Percentiles rank a stretch among this genome's conserved stretches.
Conservation (phyloP, 306 rosid species). For the Cotoneaster glaucophyllus region DNA sequence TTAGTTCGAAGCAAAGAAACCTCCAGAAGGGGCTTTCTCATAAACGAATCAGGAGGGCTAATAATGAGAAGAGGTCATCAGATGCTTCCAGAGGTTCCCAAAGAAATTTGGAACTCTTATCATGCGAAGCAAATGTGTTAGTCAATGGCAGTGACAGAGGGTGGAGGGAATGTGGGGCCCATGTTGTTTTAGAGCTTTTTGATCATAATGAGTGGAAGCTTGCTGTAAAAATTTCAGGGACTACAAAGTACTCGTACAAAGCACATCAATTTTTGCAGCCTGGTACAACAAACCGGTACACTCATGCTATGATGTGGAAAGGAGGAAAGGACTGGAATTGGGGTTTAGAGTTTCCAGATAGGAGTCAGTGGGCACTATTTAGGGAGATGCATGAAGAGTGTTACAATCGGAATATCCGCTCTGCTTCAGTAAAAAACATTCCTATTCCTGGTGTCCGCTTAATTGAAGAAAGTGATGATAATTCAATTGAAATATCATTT, state of each 20-base stretch:
- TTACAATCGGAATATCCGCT: slow-evolving; percentile 76
- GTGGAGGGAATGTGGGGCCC: slow-evolving; percentile 83
- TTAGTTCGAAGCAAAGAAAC: slow-evolving; percentile 42
- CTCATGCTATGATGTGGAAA: slow-evolving; percentile 99
- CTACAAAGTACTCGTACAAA: slow-evolving; percentile 73
- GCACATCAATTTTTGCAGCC: slow-evolving; percentile 96
- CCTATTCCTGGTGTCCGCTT: slow-evolving; percentile 90
- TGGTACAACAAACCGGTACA: slow-evolving; percentile 89
- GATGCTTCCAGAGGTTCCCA: slow-evolving; percentile 50
- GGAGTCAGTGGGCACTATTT: slow-evolving; percentile 91
- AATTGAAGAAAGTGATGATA: slow-evolving; percentile 66
- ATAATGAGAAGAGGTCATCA: slow-evolving; percentile 59
- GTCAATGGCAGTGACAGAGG: slow-evolving; percentile 72
- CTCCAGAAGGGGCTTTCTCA: slow-evolving; percentile 54
- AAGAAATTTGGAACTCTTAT: slow-evolving; percentile 59
- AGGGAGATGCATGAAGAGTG: slow-evolving; percentile 98
- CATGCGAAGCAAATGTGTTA: slow-evolving; percentile 75
- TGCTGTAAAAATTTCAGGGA: slow-evolving; percentile 68
- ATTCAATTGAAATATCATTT: slow-evolving; percentile 45
- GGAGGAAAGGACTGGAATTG: slow-evolving; percentile 97
- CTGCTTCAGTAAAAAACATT: slow-evolving; percentile 81
- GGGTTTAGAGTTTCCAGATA: slow-evolving; percentile 83
- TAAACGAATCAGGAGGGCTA: slow-evolving; percentile 77
- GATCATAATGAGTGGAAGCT: slow-evolving; percentile 92
- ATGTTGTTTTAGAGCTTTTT: slow-evolving; percentile 62